phyloP scores from a whole-genome alignment of 768 basidiomycete species.

The Leccinellum rugosiceps region DNA sequence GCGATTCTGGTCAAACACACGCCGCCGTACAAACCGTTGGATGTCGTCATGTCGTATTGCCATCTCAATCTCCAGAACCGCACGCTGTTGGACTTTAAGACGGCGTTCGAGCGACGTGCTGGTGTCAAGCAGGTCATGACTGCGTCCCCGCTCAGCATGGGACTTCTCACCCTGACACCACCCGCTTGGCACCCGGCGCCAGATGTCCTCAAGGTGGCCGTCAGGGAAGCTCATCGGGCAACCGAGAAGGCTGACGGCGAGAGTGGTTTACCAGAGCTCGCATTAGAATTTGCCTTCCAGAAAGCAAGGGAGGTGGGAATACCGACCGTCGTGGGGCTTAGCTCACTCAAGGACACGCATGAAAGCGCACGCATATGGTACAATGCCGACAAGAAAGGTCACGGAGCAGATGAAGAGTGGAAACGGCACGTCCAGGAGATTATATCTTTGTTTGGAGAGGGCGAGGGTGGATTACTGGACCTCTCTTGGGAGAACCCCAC shows the following conservation, averaged over 20 bases:
- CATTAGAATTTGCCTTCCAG: constrained; percentile 68
- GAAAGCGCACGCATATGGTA: constrained; percentile 68
- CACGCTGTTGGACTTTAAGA: constrained; percentile 53
- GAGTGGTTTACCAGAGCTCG: constrained; percentile 52
- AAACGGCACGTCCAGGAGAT: constrained; percentile 41
- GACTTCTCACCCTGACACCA: constrained; percentile 56
- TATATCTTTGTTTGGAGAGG: constrained; percentile 41
- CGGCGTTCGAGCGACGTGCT: constrained; percentile 58
- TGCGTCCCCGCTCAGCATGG: constrained; percentile 87
- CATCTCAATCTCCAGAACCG: constrained; percentile 76
- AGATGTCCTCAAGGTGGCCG: constrained; percentile 41
- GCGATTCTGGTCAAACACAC: constrained; percentile 69
- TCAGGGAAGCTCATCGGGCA: constrained; percentile 33
- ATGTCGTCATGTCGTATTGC: constrained; percentile 77
- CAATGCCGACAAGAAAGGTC: constrained; percentile 43
- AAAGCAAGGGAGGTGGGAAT: constrained; percentile 42
- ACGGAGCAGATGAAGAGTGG: constrained; percentile 36
- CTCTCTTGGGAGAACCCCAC: constrained; percentile 72
- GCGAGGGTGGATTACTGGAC: constrained; percentile 47
- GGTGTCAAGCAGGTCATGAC: constrained; percentile 64
- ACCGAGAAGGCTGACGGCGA: constrained; percentile 39
- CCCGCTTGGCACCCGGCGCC: constrained; percentile 82
- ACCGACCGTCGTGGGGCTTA: constrained; percentile 72
- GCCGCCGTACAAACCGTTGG: constrained; percentile 66
- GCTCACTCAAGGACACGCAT: constrained; percentile 71